Base-by-base conservation (phyloP, 148 eudicot genomes). In the Salicornia ramosissima region DNA sequence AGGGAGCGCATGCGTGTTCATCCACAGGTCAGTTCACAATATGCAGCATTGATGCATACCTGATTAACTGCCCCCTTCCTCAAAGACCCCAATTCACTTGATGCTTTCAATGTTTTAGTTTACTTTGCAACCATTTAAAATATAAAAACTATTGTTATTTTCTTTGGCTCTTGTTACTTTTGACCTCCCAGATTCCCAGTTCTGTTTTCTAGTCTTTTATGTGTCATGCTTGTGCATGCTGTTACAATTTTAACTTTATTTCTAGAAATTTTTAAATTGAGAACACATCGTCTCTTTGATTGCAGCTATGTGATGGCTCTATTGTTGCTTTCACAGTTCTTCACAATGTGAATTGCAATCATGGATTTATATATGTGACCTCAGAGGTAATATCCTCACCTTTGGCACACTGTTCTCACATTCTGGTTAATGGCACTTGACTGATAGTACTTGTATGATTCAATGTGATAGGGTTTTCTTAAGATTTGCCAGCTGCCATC, bases 341-440 rank as follows among this genome's bases (percentile, higher is more conserved):
- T 73, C 98, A 94, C 90, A 94, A 94, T 55, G 86, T 90, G 75
- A 87, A 94, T 80, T 94, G 98, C 79, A 90, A 90, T 77, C 98
- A 90, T 77, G 98, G 98, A 28, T 84, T 94, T 72, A 94, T 94
- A 72, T 90, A 90, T 71, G 88, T 94, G 65, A 94, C 92, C 25
- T 84, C 96, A 54, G 83, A 90, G 97, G 98, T 93, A 52, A 49
- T 83, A 62, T 36, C 43, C 54, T 71, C 59, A 21, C 36, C 58
- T 22, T 24, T 58, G 64, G 39, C 31, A 46, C 72, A 21, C 59
- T 60, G 31, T 24, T 28, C 70, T 28, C 22, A 25, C 30, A 63
- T 55, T 40, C 30, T 45, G 22, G 21, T 31, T 49, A 33, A 33
- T 53, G 64, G 19, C 10, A 31, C 11, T 62, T 66, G 42, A 42